These are phyloP conservation scores for Claviceps humidiphila DNA, from an alignment of 2,329 filamentous ascomycete species.

Conservation along the genomic window DNA sequence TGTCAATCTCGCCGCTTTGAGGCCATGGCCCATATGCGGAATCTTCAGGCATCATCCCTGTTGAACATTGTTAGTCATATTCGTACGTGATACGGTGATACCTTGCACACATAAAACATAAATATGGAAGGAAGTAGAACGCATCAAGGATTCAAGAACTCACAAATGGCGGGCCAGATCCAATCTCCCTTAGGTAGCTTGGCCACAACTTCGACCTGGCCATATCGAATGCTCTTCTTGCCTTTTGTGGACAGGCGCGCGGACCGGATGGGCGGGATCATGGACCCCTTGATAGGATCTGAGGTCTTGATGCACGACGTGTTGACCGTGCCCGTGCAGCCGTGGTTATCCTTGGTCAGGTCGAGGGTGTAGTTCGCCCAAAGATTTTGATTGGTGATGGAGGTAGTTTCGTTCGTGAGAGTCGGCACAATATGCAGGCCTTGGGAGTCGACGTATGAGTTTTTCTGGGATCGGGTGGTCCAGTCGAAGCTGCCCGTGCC, in stretches of 20 bases:
- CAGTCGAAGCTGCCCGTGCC: constrained; percentile 40
- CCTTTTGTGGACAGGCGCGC: constrained; percentile 29
- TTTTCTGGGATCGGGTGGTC: constrained; percentile 34
- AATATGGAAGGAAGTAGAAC: too few species aligned
- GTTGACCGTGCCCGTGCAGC: constrained; percentile 26
- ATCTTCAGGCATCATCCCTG: constrained; percentile 36
- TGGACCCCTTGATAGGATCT: constrained; percentile 28
- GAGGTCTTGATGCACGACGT: constrained; percentile 25
- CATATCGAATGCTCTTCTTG: constrained; percentile 10
- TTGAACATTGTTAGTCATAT: not conserved
- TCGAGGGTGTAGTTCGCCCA: constrained; percentile 29
- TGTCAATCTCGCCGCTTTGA: constrained; percentile 39
- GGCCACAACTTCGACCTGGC: constrained; percentile 37
- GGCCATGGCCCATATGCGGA: constrained; percentile 37
- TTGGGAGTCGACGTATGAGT: constrained; percentile 32
- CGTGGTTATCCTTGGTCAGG: constrained; percentile 23
- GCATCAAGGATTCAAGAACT: constrained; percentile 5
- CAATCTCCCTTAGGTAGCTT: constrained; percentile 40
- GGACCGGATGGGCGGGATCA: constrained; percentile 36
- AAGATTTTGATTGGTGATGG: constrained; percentile 25
- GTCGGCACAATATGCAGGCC: constrained; percentile 44
- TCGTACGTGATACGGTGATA: not conserved
- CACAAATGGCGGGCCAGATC: constrained; percentile 37
- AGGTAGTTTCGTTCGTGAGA: constrained; percentile 28
- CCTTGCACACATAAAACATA: too few species aligned